Conservation (phyloP, 2,329 filamentous ascomycete species). For the Colletotrichum musicola region DNA sequence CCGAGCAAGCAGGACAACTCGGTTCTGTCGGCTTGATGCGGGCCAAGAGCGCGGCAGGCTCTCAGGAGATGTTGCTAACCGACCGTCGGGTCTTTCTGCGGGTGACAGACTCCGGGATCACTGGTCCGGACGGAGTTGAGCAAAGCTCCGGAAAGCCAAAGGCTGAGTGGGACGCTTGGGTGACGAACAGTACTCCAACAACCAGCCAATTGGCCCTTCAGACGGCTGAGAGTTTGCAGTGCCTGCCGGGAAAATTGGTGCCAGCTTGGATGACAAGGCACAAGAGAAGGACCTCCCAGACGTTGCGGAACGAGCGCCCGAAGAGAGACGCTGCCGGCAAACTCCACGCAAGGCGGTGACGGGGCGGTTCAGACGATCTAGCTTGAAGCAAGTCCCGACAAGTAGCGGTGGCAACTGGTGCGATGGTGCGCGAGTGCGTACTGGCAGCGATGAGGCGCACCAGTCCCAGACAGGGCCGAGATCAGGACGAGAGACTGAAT, state of each 20-base stretch:
- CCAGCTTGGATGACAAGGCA: slow-evolving; percentile 19
- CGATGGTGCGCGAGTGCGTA: slow-evolving; percentile 8
- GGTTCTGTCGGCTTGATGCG: neutral
- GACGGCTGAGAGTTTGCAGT: slow-evolving; percentile 28
- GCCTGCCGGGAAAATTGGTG: slow-evolving; percentile 22
- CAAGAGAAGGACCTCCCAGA: slow-evolving; percentile 8
- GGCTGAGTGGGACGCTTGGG: slow-evolving; percentile 5
- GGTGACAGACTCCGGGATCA: neutral
- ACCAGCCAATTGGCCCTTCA: slow-evolving; percentile 1
- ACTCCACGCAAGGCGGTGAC: slow-evolving; percentile 7
- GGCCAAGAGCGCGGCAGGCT: slow-evolving; percentile 3
- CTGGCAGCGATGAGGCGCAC: slow-evolving; percentile 1
- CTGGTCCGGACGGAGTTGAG: slow-evolving; percentile 18
- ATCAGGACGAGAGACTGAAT: neutral
- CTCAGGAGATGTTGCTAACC: neutral
- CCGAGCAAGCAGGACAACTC: neutral
- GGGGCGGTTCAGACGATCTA: slow-evolving; percentile 13
- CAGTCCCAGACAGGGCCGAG: slow-evolving; percentile 1
- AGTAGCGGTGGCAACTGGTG: slow-evolving; percentile 2
- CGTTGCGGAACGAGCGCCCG: neutral
- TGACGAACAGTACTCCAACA: slow-evolving; percentile 10
- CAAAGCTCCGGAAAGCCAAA: slow-evolving; percentile 18
- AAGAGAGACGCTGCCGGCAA: neutral
- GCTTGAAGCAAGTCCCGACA: neutral
- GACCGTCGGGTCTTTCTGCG: neutral